Evolutionary conservation across 202 grass and related monocot genomes (phyloP).

Genomic region (Schoenoplectus triqueter): DNA sequence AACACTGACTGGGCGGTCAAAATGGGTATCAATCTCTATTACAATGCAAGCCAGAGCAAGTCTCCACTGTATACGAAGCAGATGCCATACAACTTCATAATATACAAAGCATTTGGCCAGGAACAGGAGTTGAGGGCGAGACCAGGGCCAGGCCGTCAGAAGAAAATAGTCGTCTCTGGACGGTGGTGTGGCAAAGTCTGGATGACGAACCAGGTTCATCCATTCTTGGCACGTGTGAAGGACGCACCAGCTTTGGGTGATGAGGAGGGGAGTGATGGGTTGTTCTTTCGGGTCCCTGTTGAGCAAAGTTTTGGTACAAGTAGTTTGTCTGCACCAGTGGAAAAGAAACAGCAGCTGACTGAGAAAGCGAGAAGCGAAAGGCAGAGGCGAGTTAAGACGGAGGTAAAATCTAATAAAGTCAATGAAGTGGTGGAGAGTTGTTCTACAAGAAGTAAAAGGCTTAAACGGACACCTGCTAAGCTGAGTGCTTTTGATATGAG

Average conservation of each 20-base stretch:
- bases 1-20: constrained; percentile 96
- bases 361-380: constrained; percentile 29
- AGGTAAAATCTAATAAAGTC: too few relatives aligned
- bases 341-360: constrained; percentile 39
- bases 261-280: constrained; percentile 21
- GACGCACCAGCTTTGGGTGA: constrained; percentile 49
- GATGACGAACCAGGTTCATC: constrained; percentile 98
- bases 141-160: constrained; percentile 51
- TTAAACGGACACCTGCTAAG: constrained; percentile 47
- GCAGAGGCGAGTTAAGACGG: too few relatives aligned
- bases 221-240: constrained; percentile 56
- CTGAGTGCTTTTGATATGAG: constrained; percentile 42
- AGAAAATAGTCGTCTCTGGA: constrained; percentile 87
- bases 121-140: constrained; percentile 54
- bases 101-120: constrained; percentile 88
- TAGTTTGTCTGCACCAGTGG: constrained; percentile 7
- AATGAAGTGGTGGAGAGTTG: too few relatives aligned
- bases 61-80: constrained; percentile 97
- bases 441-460: constrained; percentile 33
- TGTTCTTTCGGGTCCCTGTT: constrained; percentile 34
- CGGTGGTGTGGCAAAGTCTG: constrained; percentile 95
- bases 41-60: constrained; percentile 92
- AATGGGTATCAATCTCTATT: constrained; percentile 97
- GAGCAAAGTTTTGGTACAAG: constrained; percentile 22
- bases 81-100: constrained; percentile 91